phyloP scores from a whole-genome alignment of 768 basidiomycete species.

The Cystobasidium onofrii region DNA sequence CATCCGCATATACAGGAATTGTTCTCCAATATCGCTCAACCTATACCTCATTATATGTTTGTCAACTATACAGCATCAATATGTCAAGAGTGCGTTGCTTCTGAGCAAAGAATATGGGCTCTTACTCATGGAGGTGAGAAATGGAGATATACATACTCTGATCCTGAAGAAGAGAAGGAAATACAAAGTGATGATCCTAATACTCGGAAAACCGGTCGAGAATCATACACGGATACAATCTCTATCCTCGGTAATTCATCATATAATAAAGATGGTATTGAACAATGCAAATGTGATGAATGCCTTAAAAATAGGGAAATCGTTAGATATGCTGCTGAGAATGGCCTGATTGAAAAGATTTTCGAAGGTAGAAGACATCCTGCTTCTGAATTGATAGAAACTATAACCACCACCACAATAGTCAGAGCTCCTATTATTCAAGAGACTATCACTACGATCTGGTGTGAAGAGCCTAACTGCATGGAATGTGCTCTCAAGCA shows the following conservation, averaged over 20 bases:
- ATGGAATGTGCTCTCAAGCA: constrained; percentile 14
- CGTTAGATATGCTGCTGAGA: constrained; percentile 22
- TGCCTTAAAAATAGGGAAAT: constrained; percentile 23
- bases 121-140: constrained; percentile 20
- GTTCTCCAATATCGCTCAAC: constrained; percentile 9
- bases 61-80: constrained; percentile 14
- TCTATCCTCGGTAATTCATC: constrained; percentile 5
- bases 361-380: constrained; percentile 15
- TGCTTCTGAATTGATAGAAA: constrained; percentile 15
- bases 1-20: background rate
- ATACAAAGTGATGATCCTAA: constrained; percentile 21
- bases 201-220: constrained; percentile 16
- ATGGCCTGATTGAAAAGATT: constrained; percentile 27
- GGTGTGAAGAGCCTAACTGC: constrained; percentile 29
- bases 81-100: constrained; percentile 24
- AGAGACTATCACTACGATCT: constrained; percentile 16
- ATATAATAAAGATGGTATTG: background rate
- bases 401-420: constrained; percentile 23
- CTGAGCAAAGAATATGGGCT: constrained; percentile 1
- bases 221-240: constrained; percentile 4
- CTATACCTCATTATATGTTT: constrained; percentile 29
- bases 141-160: constrained; percentile 26
- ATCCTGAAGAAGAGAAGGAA: constrained; percentile 10
- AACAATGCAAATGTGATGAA: constrained; percentile 12
- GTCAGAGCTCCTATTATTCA: constrained; percentile 27